Evolutionary conservation across 441 rosid species (phyloP), one percentile per base, ranked within the genome.

Genomic region (Brassica balearica): DNA sequence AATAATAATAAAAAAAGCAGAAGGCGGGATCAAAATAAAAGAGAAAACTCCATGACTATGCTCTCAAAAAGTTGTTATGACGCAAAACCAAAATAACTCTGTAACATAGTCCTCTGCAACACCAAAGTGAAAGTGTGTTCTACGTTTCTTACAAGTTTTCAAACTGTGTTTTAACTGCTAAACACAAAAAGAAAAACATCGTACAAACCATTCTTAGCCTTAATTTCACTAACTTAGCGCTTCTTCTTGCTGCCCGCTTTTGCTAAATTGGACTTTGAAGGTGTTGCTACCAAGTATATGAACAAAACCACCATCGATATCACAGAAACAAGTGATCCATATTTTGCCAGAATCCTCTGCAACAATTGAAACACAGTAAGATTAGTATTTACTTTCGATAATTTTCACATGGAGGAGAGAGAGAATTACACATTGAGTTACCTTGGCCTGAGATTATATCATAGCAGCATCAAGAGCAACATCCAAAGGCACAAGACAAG

Each of bases 271-370:
- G 83, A 71, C 80, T 80, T 80, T 2, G 79, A 75, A 8, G 98
- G 98, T 41, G 85, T 65, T 25, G 85, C 75, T 27, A 96, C 43
- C 81, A 94, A 79, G 88, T 85, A 90, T 58, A 94, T 82, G 69
- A 96, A 96, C 82, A 90, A 69, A 71, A 85, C 91, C 59, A 96
- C 65, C 27, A 94, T 88, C 66, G 86, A 84, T 72, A 96, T 67
- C 73, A 94, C 99, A 0, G 97, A 91, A 60, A 96, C 80, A 56
- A 91, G 90, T 12, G 97, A 85, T 53, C 97, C 98, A 59, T 94
- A 94, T 80, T 87, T 90, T 1, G 84, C 94, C 75, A 94, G 79
- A 83, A 92, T 2, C 64, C 58, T 79, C 82, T 79, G 82, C 71
- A 63, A 63, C 60, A 74, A 69, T 60, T 38, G n/a, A 63, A 73